Evolutionary conservation across 2,329 filamentous ascomycete species (phyloP).

Genomic region (Xylaria digitata): DNA sequence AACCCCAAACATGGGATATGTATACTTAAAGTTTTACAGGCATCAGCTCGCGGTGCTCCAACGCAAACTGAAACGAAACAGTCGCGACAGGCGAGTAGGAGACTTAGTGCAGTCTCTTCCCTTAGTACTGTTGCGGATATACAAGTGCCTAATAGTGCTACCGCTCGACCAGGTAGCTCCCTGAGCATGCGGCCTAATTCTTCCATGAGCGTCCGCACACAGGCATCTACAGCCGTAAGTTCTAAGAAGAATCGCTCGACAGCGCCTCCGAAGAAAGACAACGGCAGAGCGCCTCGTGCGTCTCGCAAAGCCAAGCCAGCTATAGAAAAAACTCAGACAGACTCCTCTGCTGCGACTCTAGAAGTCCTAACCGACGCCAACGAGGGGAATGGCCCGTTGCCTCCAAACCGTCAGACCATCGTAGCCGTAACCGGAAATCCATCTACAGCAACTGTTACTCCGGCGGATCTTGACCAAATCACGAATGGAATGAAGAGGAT

Average conservation of each 20-base stretch:
- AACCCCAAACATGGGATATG: conserved; percentile 4
- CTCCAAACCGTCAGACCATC: background rate
- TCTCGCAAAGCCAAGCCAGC: conserved; percentile 53
- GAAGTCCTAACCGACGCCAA: conserved; percentile 20
- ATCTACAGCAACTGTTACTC: conserved; percentile 7
- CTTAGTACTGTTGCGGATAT: conserved; percentile 47
- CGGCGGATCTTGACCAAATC: conserved; percentile 64
- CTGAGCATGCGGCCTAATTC: conserved; percentile 57
- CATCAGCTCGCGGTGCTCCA: conserved; percentile 51
- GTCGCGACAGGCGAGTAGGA: conserved; percentile 55
- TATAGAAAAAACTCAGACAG: conserved; percentile 25
- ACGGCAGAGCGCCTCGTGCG: conserved; percentile 48
- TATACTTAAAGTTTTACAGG: conserved; percentile 45
- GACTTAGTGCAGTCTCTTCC: conserved; percentile 62
- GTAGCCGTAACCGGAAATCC: conserved; percentile 18
- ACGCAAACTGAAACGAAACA: conserved; percentile 45
- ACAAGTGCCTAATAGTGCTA: conserved; percentile 30
- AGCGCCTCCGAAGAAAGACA: conserved; percentile 58
- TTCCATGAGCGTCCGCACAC: conserved; percentile 55
- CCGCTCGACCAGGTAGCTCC: conserved; percentile 55
- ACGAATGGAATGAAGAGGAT: conserved; percentile 71
- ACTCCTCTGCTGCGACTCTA: conserved; percentile 30
- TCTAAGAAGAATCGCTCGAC: conserved; percentile 71
- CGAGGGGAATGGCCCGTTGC: conserved; percentile 2
- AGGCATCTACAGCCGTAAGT: conserved; percentile 55